These are phyloP conservation scores for Phascolomyces articulosus DNA, from an alignment of 371 early-diverging fungal genomes.

Conservation along the genomic window DNA sequence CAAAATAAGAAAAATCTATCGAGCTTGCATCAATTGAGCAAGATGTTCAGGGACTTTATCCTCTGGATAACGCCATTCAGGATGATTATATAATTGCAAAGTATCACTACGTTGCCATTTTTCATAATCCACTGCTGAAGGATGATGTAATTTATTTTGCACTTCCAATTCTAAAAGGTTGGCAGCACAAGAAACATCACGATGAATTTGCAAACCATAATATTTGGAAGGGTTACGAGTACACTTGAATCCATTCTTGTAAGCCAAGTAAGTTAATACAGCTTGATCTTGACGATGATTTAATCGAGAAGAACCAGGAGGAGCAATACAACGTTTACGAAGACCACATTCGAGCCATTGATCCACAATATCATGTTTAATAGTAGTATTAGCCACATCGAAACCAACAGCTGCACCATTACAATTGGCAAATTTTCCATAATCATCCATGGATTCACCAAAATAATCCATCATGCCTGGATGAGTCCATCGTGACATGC, in stretches of 20 bases:
- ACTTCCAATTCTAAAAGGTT: conserved; percentile 31
- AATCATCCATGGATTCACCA: conserved; percentile 39
- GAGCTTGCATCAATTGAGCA: conserved; percentile 5
- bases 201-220: conserved; percentile 38
- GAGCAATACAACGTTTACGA: conserved; percentile 64
- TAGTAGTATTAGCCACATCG: conserved; percentile 50
- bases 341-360: conserved; percentile 63
- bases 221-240: conserved; percentile 27
- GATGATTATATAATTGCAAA: conserved; percentile 40
- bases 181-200: conserved; percentile 36
- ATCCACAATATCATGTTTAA: conserved; percentile 49
- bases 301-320: conserved; percentile 57
- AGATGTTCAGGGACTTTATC: conserved; percentile 36
- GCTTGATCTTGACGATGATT: conserved; percentile 76
- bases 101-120: conserved; percentile 47
- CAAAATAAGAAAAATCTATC: neutral
- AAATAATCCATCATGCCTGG: conserved; percentile 62
- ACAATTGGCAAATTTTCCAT: conserved; percentile 56
- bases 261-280: conserved; percentile 59
- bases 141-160: conserved; percentile 33
- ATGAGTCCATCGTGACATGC: conserved; percentile 61
- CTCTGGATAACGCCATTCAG: conserved; percentile 52
- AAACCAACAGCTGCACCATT: conserved; percentile 68
- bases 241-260: conserved; percentile 42
- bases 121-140: conserved; percentile 41